Base-by-base conservation (phyloP, 352 stramenopile species). In the Ochromonadaceae sp. region DNA sequence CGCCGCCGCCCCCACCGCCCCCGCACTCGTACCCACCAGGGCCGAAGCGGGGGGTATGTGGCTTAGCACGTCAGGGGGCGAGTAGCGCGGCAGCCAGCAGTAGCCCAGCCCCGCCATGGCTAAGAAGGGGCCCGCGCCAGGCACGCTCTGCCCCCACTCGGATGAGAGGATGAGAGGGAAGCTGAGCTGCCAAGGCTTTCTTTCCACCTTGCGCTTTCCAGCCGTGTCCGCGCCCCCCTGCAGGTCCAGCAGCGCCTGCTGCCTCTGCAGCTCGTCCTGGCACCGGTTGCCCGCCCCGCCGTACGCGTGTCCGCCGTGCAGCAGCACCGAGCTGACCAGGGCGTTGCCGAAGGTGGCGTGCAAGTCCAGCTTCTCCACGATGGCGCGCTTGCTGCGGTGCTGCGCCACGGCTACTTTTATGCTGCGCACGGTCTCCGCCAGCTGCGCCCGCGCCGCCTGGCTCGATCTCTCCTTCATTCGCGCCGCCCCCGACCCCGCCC, bases 81-180 rank as follows among this genome's bases (percentile, higher is more conserved):
- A 60, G 28, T 36, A 60, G 5, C 52, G 10, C n/a, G 52, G 52
- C 10, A 60, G 22, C 52, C 52, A 60, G 15, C 10, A n/a, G 35
- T 31, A 60, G 14, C 35, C 43, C 15, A 53, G 9, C 9, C 47
- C 52, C n/a, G 32, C 30, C 31, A 60, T 55, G 46, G 15, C 12
- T 22, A 17, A 14, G 25, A 12, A 14, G 46, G 12, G 15, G 46
- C 46, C 46, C 14, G 12, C 12, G n/a, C 36, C 25, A 30, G 46
- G 22, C 12, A 28, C 12, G 46, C 12, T 55, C 10, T 35, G 9
- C 28, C 14, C 35, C 46, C 46, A 53, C 46, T 35, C 14, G 15
- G 46, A 53, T 28, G 46, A 53, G n/a, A 28, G 15, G n/a, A 53
- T 53, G 10, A 53, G n/a, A 17, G 46, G 46, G n/a, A 53, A 53